These are phyloP conservation scores for Podospora pseudoanserina DNA, from an alignment of 495 filamentous ascomycete species.

Conservation along the genomic window DNA sequence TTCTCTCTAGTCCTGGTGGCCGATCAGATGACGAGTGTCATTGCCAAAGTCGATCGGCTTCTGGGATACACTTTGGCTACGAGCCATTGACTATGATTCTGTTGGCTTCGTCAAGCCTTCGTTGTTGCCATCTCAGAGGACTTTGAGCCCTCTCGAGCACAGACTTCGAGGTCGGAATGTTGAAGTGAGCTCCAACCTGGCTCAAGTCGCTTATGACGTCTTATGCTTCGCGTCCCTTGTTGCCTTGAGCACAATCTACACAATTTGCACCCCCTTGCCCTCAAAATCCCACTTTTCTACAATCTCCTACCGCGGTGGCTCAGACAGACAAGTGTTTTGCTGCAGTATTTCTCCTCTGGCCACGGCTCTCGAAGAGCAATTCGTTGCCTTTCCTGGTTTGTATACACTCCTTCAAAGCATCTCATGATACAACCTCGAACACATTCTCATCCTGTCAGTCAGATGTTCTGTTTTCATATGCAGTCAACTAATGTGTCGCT, in stretches of 20 bases:
- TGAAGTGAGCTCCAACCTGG: not conserved
- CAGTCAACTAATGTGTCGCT: not conserved
- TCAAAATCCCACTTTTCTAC: not conserved
- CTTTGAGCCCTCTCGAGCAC: not conserved
- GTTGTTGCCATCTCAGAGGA: not conserved
- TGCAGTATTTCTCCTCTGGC: not conserved
- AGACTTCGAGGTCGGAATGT: not conserved
- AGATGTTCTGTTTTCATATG: not conserved
- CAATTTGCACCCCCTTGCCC: not conserved
- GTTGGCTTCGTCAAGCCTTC: not conserved
- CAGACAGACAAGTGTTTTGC: not conserved
- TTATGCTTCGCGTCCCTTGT: not conserved
- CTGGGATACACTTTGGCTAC: too few species aligned
- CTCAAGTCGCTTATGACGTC: not conserved
- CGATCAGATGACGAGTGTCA: not conserved
- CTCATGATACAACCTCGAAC: not conserved
- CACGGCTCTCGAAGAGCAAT: not conserved
- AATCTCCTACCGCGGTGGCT: not conserved
- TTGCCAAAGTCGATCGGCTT: not conserved
- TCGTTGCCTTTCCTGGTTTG: not conserved
- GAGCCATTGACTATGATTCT: not conserved
- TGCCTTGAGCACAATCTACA: not conserved
- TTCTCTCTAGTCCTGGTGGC: not conserved
- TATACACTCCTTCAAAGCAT: not conserved
- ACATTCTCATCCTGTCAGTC: not conserved